These are phyloP conservation scores for Thraustochytrium striatum DNA, from an alignment of 352 stramenopile species.

Conservation along the genomic window DNA sequence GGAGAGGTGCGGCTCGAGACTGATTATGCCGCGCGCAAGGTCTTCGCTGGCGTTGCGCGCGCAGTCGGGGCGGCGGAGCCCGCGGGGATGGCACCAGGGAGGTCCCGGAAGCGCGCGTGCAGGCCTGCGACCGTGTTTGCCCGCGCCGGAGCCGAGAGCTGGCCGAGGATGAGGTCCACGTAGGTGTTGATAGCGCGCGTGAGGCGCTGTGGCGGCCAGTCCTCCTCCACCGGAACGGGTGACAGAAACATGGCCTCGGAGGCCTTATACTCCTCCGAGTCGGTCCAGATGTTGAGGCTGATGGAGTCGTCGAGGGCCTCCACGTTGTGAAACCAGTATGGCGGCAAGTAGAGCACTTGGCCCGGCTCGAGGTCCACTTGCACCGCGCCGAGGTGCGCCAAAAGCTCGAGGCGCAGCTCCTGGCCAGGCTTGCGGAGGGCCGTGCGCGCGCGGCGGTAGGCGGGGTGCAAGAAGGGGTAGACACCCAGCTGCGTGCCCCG, in stretches of 20 bases:
- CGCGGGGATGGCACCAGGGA: background rate
- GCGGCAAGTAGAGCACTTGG: conserved; percentile 16
- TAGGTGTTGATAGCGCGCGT: background rate
- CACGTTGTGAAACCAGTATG: conserved; percentile 41
- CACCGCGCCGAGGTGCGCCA: background rate
- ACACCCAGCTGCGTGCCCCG: background rate
- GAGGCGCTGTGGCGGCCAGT: background rate
- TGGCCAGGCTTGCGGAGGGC: background rate
- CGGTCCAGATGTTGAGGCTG: conserved; percentile 28
- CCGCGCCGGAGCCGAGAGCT: background rate
- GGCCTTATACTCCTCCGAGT: conserved; percentile 12
- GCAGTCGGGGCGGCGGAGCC: background rate
- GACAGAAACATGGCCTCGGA: background rate
- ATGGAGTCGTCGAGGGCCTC: conserved; percentile 20
- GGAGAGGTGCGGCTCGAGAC: background rate
- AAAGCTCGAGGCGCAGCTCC: background rate
- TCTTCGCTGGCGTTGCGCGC: background rate
- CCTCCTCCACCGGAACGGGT: conserved; percentile 22
- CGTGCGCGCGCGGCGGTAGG: background rate
- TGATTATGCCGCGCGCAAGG: background rate
- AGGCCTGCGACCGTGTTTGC: background rate
- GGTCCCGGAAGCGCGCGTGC: background rate
- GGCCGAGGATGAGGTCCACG: background rate
- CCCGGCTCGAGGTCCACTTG: background rate
- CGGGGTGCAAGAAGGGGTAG: conserved; percentile 31